phyloP scores from a whole-genome alignment of 768 basidiomycete genomes.

The Stropharia rugosoannulata region DNA sequence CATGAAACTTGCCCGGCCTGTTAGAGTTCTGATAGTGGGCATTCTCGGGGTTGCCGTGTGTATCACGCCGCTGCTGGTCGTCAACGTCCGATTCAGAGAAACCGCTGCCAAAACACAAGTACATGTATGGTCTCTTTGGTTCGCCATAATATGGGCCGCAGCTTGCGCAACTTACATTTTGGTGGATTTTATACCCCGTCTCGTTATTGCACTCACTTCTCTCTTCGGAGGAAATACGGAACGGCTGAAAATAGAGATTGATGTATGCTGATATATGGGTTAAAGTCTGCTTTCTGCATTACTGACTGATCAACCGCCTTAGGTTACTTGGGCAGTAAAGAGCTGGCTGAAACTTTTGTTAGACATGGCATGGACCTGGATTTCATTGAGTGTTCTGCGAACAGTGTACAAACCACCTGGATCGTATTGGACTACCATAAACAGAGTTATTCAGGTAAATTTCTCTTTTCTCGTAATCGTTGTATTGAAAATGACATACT shows the following conservation, averaged over 20 bases:
- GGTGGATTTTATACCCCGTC: slow-evolving; percentile 61
- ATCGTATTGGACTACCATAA: slow-evolving; percentile 65
- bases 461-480: neutral
- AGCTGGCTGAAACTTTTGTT: slow-evolving; percentile 71
- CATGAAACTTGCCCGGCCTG: slow-evolving; percentile 60
- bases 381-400: slow-evolving; percentile 63
- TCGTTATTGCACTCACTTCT: slow-evolving; percentile 52
- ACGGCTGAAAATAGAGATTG: slow-evolving; percentile 63
- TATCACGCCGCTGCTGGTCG: slow-evolving; percentile 69
- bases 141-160: slow-evolving; percentile 65
- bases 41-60: slow-evolving; percentile 61
- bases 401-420: slow-evolving; percentile 58
- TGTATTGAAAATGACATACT: slow-evolving; percentile 1
- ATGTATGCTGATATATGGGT: slow-evolving; percentile 39
- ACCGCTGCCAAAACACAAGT: slow-evolving; percentile 53
- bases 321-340: slow-evolving; percentile 69
- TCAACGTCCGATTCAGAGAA: slow-evolving; percentile 57
- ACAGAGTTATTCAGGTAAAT: slow-evolving; percentile 68
- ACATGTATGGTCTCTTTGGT: slow-evolving; percentile 65
- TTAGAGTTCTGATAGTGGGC: slow-evolving; percentile 60
- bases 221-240: slow-evolving; percentile 64
- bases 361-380: slow-evolving; percentile 73
- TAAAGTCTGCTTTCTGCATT: neutral
- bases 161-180: slow-evolving; percentile 59
- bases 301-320: neutral